phyloP scores from a whole-genome alignment of 1,139 yeast genomes.

The Kodamaea alishanica region DNA sequence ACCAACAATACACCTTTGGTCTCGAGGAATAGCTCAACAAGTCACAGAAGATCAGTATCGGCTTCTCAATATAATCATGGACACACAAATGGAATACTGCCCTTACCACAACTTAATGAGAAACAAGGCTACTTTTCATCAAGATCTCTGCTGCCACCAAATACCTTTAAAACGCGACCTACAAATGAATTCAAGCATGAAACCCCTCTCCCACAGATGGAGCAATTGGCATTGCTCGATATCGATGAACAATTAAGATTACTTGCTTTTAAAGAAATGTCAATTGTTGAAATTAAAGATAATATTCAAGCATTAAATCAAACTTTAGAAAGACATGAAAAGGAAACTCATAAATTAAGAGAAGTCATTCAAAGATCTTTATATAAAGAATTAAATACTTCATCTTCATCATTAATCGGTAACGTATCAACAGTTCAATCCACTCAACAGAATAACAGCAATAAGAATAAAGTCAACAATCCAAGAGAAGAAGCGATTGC shows the following conservation, averaged over 20 bases:
- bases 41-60: too few relatives aligned
- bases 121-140: background rate
- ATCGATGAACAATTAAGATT: slow-evolving; percentile 55
- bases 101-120: slow-evolving; percentile 1
- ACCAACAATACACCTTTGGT: too few relatives aligned
- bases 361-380: slow-evolving; percentile 39
- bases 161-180: background rate
- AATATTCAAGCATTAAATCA: slow-evolving; percentile 34
- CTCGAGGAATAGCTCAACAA: too few relatives aligned
- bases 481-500: slow-evolving; percentile 38
- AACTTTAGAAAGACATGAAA: slow-evolving; percentile 38
- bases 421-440: slow-evolving; percentile 2
- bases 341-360: slow-evolving; percentile 44
- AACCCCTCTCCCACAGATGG: slow-evolving; percentile 31
- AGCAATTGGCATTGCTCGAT: slow-evolving; percentile 30
- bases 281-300: slow-evolving; percentile 54
- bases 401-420: slow-evolving; percentile 2
- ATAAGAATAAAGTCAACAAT: slow-evolving; percentile 22
- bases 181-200: slow-evolving; percentile 23
- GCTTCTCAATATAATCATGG: too few relatives aligned
- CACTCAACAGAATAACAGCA: slow-evolving; percentile 10
- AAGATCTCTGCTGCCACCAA: background rate
- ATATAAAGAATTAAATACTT: slow-evolving; percentile 30
- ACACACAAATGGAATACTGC: background rate
- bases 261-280: slow-evolving; percentile 62